phyloP scores from a whole-genome alignment of 176 grass and related monocot genomes.

The Avena sativa region DNA sequence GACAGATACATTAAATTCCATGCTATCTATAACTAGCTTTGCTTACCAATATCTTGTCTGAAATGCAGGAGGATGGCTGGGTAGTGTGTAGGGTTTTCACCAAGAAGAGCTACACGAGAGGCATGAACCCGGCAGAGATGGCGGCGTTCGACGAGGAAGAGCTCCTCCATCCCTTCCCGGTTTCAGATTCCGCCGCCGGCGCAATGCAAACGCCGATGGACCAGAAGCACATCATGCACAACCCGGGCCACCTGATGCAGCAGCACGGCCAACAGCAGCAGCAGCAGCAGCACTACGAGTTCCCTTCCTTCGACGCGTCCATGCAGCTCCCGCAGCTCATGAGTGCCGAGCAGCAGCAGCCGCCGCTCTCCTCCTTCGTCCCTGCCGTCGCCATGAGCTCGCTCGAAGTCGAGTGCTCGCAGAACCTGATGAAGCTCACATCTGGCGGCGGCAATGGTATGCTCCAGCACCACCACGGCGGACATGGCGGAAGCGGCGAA shows the following conservation, averaged over 20 bases:
- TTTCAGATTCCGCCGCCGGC: neutral
- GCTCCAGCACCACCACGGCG: conserved; percentile 1
- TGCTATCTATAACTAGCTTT: neutral
- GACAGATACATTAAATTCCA: neutral
- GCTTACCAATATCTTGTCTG: conserved; percentile 28
- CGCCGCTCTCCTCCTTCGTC: conserved; percentile 31
- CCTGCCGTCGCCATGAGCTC: conserved; percentile 51
- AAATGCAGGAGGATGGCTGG: conserved; percentile 95
- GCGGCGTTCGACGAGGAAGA: conserved; percentile 61
- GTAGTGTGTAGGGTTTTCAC: conserved; percentile 98
- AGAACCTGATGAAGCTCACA: conserved; percentile 81
- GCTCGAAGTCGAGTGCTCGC: conserved; percentile 62
- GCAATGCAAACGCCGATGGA: conserved; percentile 22
- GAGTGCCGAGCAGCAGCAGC: conserved; percentile 57
- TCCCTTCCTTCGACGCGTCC: conserved; percentile 66
- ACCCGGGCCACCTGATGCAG: conserved; percentile 45
- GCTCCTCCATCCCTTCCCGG: conserved; percentile 49
- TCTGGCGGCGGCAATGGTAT: conserved; percentile 26
- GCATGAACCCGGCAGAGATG: conserved; percentile 48
- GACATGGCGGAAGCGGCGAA: conserved; percentile 3
- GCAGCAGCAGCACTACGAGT: conserved; percentile 47
- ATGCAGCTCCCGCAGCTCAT: conserved; percentile 91
- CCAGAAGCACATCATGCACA: conserved; percentile 57
- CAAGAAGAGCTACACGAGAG: conserved; percentile 82
- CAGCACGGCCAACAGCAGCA: neutral